Percentiles rank a stretch among this genome's conserved stretches.
phyloP scores from a whole-genome alignment of 371 early-diverging fungal species.

The Apophysomyces sp. region DNA sequence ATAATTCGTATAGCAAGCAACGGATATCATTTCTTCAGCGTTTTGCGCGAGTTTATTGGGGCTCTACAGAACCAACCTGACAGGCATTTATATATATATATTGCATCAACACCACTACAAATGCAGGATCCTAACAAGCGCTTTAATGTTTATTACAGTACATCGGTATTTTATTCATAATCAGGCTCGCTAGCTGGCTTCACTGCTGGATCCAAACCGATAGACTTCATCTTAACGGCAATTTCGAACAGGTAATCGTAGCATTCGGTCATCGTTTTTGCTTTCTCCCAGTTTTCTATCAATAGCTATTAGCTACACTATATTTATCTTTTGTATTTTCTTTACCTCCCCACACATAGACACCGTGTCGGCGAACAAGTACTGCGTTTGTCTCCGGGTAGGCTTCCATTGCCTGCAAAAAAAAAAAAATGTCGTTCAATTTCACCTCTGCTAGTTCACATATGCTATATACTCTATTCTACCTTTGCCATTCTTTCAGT shows the following conservation, averaged over 20 bases:
- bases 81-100: too few relatives aligned
- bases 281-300: constrained; percentile 92
- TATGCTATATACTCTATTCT: constrained; percentile 7
- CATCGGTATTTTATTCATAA: constrained; percentile 7
- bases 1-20: too few relatives aligned
- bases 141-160: too few relatives aligned
- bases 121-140: too few relatives aligned
- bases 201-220: constrained; percentile 74
- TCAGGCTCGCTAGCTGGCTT: constrained; percentile 41
- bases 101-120: too few relatives aligned
- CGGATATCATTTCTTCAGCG: too few relatives aligned
- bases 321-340: not conserved
- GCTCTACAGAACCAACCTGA: too few relatives aligned
- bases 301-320: not conserved
- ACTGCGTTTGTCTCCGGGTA: constrained; percentile 96
- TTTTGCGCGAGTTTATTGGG: too few relatives aligned
- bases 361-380: constrained; percentile 89
- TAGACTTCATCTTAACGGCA: constrained; percentile 87
- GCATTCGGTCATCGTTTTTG: constrained; percentile 97
- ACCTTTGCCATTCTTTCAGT: constrained; percentile 88
- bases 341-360: constrained; percentile 91
- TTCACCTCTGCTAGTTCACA: not conserved
- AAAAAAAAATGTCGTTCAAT: not conserved
- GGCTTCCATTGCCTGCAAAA: constrained; percentile 69
- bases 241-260: constrained; percentile 98